Conservation (phyloP, 2,329 filamentous ascomycete species). For the Leptographium galeiforme region DNA sequence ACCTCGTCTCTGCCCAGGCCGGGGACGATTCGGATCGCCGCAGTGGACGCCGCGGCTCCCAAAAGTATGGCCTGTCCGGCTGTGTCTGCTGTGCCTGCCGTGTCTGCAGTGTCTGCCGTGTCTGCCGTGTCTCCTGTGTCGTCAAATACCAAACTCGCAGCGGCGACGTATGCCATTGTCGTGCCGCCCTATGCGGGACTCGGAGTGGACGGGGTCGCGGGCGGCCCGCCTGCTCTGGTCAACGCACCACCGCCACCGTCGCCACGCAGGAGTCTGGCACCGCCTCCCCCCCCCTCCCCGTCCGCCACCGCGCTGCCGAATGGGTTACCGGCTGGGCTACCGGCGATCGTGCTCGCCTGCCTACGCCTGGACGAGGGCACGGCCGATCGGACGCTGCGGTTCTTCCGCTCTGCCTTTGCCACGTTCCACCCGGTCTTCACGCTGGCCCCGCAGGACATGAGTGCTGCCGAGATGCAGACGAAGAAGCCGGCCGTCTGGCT, state of each 20-base stretch:
- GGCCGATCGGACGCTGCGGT: constrained; percentile 6
- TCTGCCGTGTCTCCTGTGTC: not conserved
- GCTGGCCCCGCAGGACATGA: not conserved
- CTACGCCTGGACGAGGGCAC: constrained; percentile 7
- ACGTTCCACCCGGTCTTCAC: constrained; percentile 10
- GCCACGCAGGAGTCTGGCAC: not conserved
- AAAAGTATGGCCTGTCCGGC: not conserved
- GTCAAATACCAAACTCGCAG: not conserved
- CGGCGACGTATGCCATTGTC: not conserved
- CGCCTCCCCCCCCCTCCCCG: not conserved
- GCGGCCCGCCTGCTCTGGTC: not conserved
- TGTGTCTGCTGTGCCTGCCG: not conserved
- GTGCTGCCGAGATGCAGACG: constrained; percentile 6
- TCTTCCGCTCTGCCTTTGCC: constrained; percentile 10
- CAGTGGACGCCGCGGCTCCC: not conserved
- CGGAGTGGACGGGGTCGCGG: not conserved
- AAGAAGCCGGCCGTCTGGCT: constrained; percentile 13
- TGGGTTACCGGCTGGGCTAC: not conserved
- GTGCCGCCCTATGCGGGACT: not conserved
- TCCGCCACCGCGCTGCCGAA: not conserved
- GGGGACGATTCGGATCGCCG: not conserved
- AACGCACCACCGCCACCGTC: not conserved
- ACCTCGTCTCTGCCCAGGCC: not conserved
- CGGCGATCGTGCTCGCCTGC: constrained; percentile 2
- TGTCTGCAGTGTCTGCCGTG: not conserved